phyloP scores from a whole-genome alignment of 1,139 yeast genomes.

The Suhomyces guaymorum region DNA sequence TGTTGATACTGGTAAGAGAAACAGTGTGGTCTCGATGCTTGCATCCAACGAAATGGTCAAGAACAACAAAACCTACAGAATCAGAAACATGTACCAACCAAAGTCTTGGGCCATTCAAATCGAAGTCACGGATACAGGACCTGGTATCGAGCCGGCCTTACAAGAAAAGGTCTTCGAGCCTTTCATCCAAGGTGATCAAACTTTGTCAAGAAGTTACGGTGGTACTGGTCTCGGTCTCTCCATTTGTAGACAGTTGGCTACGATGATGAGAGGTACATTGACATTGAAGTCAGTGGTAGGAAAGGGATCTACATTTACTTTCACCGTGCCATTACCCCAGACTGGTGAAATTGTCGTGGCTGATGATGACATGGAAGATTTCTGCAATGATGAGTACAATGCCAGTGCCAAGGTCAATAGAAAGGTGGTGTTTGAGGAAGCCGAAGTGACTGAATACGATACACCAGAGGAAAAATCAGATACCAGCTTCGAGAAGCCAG shows the following conservation, averaged over 20 bases:
- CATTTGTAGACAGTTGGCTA: slow-evolving; percentile 87
- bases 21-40: slow-evolving; percentile 4
- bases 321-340: slow-evolving; percentile 76
- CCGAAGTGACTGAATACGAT: slow-evolving; percentile 2
- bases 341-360: slow-evolving; percentile 58
- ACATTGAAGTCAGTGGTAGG: slow-evolving; percentile 68
- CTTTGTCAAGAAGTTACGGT: slow-evolving; percentile 85
- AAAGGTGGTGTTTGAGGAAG: slow-evolving; percentile 35
- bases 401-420: slow-evolving; percentile 38
- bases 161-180: slow-evolving; percentile 92
- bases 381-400: slow-evolving; percentile 49
- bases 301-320: slow-evolving; percentile 76
- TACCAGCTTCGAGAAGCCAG: neutral
- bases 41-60: slow-evolving; percentile 22
- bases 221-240: slow-evolving; percentile 96
- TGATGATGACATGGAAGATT: slow-evolving; percentile 39
- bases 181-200: slow-evolving; percentile 95
- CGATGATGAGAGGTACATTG: slow-evolving; percentile 85
- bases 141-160: slow-evolving; percentile 80
- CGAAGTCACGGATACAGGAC: slow-evolving; percentile 86
- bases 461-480: slow-evolving; percentile 4
- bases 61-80: slow-evolving; percentile 36
- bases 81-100: slow-evolving; percentile 40
- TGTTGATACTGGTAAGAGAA: neutral
- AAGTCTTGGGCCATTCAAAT: slow-evolving; percentile 67